These are phyloP conservation scores for Aspergillus vadensis DNA, from an alignment of 2,329 filamentous ascomycete species.

Conservation along the genomic window DNA sequence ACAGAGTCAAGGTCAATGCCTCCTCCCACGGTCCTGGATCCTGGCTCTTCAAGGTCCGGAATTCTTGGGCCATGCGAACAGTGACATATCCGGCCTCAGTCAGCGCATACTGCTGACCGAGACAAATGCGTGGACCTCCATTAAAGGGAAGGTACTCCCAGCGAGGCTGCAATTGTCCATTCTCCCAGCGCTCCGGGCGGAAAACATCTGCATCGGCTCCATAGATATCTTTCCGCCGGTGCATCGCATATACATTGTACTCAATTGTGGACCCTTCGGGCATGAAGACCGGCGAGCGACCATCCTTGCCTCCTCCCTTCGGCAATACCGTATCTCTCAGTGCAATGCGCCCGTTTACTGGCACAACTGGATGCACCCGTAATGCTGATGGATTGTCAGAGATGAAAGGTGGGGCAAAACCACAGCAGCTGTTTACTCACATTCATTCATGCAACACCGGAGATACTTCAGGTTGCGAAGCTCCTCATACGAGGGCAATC, in stretches of 20 bases:
- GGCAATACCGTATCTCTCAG: background rate
- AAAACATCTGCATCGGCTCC: conserved; percentile 3
- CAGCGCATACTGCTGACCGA: conserved; percentile 23
- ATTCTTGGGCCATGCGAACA: conserved; percentile 13
- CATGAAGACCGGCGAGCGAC: conserved; percentile 1
- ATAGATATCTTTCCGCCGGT: background rate
- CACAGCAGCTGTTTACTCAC: conserved; percentile 18
- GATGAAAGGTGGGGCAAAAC: background rate
- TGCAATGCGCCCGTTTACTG: background rate
- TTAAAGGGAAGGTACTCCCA: conserved; percentile 43
- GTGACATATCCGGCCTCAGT: conserved; percentile 10
- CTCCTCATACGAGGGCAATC: conserved; percentile 11
- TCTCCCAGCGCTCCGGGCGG: conserved; percentile 20
- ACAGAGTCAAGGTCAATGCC: conserved; percentile 1
- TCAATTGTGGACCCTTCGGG: background rate
- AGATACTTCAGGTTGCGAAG: conserved; percentile 10
- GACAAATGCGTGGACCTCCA: conserved; percentile 31
- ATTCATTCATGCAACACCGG: conserved; percentile 12
- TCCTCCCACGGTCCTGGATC: conserved; percentile 14
- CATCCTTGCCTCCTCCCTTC: conserved; percentile 1
- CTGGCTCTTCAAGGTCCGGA: background rate
- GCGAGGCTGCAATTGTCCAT: conserved; percentile 21
- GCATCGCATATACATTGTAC: conserved; percentile 6
- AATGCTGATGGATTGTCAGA: background rate
- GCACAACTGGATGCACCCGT: conserved; percentile 4